Conservation (phyloP, 2,329 filamentous ascomycete genomes). For the Xylaria sp. region DNA sequence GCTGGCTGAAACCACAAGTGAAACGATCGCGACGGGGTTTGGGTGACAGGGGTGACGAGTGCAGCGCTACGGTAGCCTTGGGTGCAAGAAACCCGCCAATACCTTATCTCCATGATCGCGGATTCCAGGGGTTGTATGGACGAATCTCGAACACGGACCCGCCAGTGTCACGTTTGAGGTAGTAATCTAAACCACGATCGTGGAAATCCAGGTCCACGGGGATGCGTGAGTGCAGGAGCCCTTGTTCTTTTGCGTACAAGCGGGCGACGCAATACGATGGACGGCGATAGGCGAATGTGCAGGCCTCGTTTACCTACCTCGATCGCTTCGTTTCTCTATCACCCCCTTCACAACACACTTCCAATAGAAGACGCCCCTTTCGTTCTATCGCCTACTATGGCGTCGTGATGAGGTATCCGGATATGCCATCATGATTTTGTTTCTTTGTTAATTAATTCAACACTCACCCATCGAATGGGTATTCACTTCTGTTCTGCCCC, state of each 20-base stretch:
- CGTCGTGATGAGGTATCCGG: slow-evolving; percentile 29
- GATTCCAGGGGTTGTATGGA: slow-evolving; percentile 27
- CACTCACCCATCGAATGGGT: slow-evolving; percentile 28
- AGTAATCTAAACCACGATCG: slow-evolving; percentile 29
- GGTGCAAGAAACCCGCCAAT: slow-evolving; percentile 25
- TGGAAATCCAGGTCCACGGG: slow-evolving; percentile 29
- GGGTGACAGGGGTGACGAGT: slow-evolving; percentile 21
- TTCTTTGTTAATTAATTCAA: slow-evolving; percentile 23
- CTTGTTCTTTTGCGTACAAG: slow-evolving; percentile 17
- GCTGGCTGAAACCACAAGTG: slow-evolving; percentile 36
- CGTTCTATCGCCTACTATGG: slow-evolving; percentile 20
- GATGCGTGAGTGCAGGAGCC: slow-evolving; percentile 30
- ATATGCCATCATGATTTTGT: slow-evolving; percentile 34
- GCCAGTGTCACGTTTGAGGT: slow-evolving; percentile 34
- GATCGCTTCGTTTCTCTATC: slow-evolving; percentile 25
- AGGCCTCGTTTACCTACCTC: slow-evolving; percentile 13
- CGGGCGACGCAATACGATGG: background rate
- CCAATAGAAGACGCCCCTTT: background rate
- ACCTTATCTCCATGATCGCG: slow-evolving; percentile 11
- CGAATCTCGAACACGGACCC: slow-evolving; percentile 36
- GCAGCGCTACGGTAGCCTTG: slow-evolving; percentile 21
- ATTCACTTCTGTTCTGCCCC: slow-evolving; percentile 33
- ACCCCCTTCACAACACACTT: background rate
- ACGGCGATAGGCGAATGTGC: slow-evolving; percentile 1
- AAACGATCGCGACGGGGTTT: slow-evolving; percentile 34